Evolutionary conservation across 2,329 filamentous ascomycete genomes (phyloP), one percentile per base, ranked within the genome.

Genomic region (Orbilia ellipsospora): DNA sequence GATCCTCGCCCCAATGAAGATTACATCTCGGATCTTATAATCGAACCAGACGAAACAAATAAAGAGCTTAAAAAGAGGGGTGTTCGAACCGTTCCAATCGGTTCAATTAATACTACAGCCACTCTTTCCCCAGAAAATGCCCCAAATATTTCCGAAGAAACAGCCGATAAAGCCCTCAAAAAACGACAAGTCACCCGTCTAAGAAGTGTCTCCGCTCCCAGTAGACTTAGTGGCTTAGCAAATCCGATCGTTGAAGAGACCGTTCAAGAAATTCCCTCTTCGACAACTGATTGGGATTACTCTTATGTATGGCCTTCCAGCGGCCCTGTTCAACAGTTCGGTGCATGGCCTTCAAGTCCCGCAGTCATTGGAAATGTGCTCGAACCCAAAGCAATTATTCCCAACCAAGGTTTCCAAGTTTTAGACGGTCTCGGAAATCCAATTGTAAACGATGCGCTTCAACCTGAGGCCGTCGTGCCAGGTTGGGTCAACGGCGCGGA

Each of bases 301-400:
- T 44, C 51, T 5, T 65, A 64, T 15, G 50, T 67, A 42, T 73
- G 61, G 68, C 68, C 68, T 0, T 66, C 61, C 10, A 36, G 23
- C 15, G 31, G 31, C 2, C 42, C 69, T 10, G 18, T 52, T 48
- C 66, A 56, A 51, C 57, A 31, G 7, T 42, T 57, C 66, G 18
- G 45, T 50, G 12, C 40, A 57, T 44, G 31, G 31, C 23, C 31
- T 4, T 57, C 26, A 6, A 69, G 26, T 55, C 45, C 50, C 18
- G 45, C 36, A 60, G 16, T 60, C 15, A 45, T 28, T 31, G 16
- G 45, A 44, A 45, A 45, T 23, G 56, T 36, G n/a, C 36, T 60
- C 2, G 31, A 60, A 36, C 56, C 56, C 12, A 15, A 45, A 20
- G 10, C 56, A 7, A 36, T 60, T 7, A 16, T 60, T 7, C 56